phyloP scores from a whole-genome alignment of 495 filamentous ascomycete species.

The Acidiella bohemica region DNA sequence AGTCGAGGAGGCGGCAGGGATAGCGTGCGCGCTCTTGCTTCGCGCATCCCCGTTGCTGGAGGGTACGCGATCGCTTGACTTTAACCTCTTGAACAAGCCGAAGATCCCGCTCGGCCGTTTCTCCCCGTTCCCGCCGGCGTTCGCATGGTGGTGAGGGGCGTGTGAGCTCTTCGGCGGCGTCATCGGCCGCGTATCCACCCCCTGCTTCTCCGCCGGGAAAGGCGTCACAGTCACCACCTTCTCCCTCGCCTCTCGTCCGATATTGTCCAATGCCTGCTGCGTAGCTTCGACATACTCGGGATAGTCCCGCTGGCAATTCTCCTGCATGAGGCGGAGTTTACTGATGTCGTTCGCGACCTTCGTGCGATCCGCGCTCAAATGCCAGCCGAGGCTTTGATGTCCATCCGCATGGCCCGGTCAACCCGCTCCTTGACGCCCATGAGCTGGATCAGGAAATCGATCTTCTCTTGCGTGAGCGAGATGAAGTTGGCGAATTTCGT shows the following conservation, averaged over 20 bases:
- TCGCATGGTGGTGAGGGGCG: neutral
- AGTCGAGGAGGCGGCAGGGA: neutral
- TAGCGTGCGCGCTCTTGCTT: neutral
- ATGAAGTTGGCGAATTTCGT: slow-evolving; percentile 22
- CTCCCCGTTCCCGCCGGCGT: neutral
- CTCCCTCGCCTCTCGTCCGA: slow-evolving; percentile 10
- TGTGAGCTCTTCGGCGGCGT: too few relatives aligned
- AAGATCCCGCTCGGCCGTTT: slow-evolving; percentile 11
- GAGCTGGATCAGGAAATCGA: slow-evolving; percentile 23
- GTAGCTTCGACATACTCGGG: slow-evolving; percentile 22
- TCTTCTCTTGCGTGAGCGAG: slow-evolving; percentile 16
- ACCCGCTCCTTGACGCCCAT: slow-evolving; percentile 24
- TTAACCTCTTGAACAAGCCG: slow-evolving; percentile 7
- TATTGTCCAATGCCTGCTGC: slow-evolving; percentile 11
- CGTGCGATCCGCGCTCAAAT: slow-evolving; percentile 9
- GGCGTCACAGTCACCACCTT: slow-evolving; percentile 1
- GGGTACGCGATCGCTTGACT: neutral
- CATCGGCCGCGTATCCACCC: too few relatives aligned
- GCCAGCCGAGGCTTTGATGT: slow-evolving; percentile 28
- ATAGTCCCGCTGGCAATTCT: slow-evolving; percentile 19
- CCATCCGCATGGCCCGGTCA: slow-evolving; percentile 24
- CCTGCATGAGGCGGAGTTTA: slow-evolving; percentile 24
- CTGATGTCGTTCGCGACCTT: slow-evolving; percentile 16
- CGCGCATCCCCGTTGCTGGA: too few relatives aligned
- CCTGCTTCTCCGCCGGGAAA: neutral